Evolutionary conservation across 2,329 filamentous ascomycete species (phyloP).

Genomic region (Hypoxylon sp.): DNA sequence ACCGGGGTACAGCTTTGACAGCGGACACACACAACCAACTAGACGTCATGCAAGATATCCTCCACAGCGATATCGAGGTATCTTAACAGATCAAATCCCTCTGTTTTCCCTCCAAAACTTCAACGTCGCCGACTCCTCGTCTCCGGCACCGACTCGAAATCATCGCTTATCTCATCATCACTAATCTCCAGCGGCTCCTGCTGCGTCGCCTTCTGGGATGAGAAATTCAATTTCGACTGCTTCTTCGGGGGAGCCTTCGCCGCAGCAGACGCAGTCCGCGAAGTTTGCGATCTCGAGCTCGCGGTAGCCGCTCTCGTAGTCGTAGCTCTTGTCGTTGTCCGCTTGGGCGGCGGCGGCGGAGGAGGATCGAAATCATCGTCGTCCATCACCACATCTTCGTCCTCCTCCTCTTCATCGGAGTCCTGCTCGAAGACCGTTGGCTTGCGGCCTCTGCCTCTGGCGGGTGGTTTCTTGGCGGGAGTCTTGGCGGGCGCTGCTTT

Average conservation of each 20-base stretch:
- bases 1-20: no score
- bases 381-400: constrained; percentile 68
- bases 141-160: constrained; percentile 69
- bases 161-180: constrained; percentile 75
- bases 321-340: constrained; percentile 53
- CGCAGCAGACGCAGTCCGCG: constrained; percentile 52
- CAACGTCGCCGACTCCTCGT: constrained; percentile 49
- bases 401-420: constrained; percentile 61
- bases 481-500: constrained; percentile 54
- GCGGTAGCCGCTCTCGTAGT: constrained; percentile 21
- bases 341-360: constrained; percentile 58
- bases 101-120: no score
- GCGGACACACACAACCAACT: no score
- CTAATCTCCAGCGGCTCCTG: constrained; percentile 71
- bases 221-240: constrained; percentile 68
- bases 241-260: constrained; percentile 52
- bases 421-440: constrained; percentile 57
- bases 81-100: no score
- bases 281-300: constrained; percentile 49
- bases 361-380: constrained; percentile 64
- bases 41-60: no score
- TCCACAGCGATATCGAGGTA: no score
- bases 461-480: constrained; percentile 58
- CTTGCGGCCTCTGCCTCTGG: constrained; percentile 63
- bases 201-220: constrained; percentile 63